Evolutionary conservation across 441 rosid species (phyloP), one percentile per base, ranked within the genome.

Genomic region (Eutrema salsugineum): DNA sequence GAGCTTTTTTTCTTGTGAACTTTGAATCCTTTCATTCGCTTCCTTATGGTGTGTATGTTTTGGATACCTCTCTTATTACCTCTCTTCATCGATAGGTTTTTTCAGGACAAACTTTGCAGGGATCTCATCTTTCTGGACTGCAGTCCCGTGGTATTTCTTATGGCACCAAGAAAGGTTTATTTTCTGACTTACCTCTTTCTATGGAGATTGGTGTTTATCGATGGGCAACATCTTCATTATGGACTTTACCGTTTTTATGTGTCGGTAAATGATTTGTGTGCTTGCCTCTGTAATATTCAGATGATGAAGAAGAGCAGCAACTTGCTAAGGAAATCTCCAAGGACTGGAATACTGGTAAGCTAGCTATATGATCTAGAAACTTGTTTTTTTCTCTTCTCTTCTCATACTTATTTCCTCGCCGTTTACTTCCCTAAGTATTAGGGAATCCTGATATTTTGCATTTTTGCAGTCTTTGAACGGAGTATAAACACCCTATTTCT

Each of bases 291-390:
- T 70, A n/a, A 63, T 66, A 48, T 72, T 67, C 81, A 89, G 96
- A 93, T 32, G 97, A 93, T 81, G 89, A 82, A 79, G 97, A 93
- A 82, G 88, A 82, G 64, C 96, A 89, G 86, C 86, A 85, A 76
- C 94, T 93, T 40, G 86, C 92, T 10, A 93, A 80, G 85, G 97
- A 93, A 74, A 82, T 91, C 11, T 88, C 97, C 8, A 91, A 93
- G 83, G 98, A 91, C 77, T 93, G 97, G 98, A 93, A 93, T 73
- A 79, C 96, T 46, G 87, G 98, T 91, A 80, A 66, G 7, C 42
- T 72, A 66, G 7, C 42, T 71, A 35, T 11, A 20, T 56, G 46
- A 49, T 15, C 14, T 47, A 58, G 11, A 59, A 44, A 42, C 50
- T 40, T 46, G 17, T 6, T 11, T 36, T 44, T 2, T 22, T 4